phyloP scores from a whole-genome alignment of 768 basidiomycete species.

The Leucosporidium yakuticum region DNA sequence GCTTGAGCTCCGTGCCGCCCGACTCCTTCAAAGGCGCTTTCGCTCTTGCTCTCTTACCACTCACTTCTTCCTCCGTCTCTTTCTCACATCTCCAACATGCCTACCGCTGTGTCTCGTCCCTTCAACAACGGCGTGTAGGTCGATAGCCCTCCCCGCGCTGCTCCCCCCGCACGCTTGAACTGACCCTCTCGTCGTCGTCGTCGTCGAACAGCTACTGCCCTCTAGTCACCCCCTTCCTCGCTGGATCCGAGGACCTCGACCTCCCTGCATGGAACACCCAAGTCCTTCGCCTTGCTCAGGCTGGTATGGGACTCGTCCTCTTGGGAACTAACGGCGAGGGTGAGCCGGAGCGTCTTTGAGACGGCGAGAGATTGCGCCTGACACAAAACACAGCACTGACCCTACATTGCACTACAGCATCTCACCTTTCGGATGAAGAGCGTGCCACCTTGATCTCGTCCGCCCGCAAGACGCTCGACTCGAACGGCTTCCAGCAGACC shows the following conservation, averaged over 20 bases:
- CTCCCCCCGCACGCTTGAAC: neutral
- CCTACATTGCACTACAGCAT: constrained; percentile 64
- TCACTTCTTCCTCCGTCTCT: too few species aligned
- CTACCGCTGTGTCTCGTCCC: neutral
- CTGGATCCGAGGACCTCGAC: constrained; percentile 62
- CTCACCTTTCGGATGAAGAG: constrained; percentile 67
- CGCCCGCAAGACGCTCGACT: constrained; percentile 65
- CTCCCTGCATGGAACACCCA: constrained; percentile 61
- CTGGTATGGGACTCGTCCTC: constrained; percentile 44
- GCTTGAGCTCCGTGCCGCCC: too few species aligned
- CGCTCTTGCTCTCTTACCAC: too few species aligned
- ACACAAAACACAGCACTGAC: constrained; percentile 59
- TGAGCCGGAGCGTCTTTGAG: constrained; percentile 48
- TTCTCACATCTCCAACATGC: neutral
- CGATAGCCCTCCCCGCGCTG: neutral
- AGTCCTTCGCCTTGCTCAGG: constrained; percentile 65
- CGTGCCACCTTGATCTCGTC: constrained; percentile 56
- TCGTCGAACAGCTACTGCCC: constrained; percentile 55
- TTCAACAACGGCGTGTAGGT: constrained; percentile 6
- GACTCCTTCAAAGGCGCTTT: too few species aligned
- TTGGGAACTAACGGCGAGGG: constrained; percentile 9
- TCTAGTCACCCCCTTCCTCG: constrained; percentile 61
- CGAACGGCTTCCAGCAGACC: constrained; percentile 61
- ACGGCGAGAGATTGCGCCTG: constrained; percentile 63
- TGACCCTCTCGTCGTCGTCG: neutral